Percentiles rank a stretch among this genome's conserved stretches.
Conservation (phyloP, 352 stramenopile species). For the Globisporangium paroecandrum region DNA sequence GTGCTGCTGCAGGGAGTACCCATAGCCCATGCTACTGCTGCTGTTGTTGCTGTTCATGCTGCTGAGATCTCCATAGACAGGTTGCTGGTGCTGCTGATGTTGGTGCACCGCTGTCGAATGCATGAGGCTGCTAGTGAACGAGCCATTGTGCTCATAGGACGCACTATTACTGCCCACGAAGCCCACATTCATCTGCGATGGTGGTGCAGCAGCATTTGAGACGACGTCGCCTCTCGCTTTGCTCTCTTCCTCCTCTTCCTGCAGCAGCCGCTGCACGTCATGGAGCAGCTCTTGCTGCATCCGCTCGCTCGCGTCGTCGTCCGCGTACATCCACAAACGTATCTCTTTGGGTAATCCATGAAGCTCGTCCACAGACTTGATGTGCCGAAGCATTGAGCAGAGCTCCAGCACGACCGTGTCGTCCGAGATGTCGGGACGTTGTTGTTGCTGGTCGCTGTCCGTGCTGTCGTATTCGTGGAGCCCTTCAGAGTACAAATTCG, state of each 20-base stretch:
- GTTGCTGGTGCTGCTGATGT: background rate
- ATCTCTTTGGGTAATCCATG: slow-evolving; percentile 36
- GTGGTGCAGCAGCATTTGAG: background rate
- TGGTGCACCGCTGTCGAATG: slow-evolving; percentile 1
- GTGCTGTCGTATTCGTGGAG: background rate
- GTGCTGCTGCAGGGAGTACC: background rate
- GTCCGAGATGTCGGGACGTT: slow-evolving; percentile 24
- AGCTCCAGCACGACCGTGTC: slow-evolving; percentile 36
- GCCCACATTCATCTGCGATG: background rate
- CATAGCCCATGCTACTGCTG: background rate
- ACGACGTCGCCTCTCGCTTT: background rate
- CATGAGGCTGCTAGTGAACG: slow-evolving; percentile 3
- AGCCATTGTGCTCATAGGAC: background rate
- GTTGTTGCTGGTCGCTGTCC: background rate
- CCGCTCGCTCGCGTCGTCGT: slow-evolving; percentile 45
- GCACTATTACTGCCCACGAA: background rate
- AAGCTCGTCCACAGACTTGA: slow-evolving; percentile 27
- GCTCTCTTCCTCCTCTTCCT: slow-evolving; percentile 33
- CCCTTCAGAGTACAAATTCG: slow-evolving; percentile 18
- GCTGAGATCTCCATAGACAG: slow-evolving; percentile 3
- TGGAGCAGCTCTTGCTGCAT: slow-evolving; percentile 50
- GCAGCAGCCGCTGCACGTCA: slow-evolving; percentile 38
- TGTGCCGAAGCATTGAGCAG: slow-evolving; percentile 32
- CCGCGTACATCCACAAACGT: slow-evolving; percentile 33
- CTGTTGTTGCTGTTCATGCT: slow-evolving; percentile 1